Evolutionary conservation across 495 filamentous ascomycete species (phyloP).

Genomic region (Aspergillus nanangensis): DNA sequence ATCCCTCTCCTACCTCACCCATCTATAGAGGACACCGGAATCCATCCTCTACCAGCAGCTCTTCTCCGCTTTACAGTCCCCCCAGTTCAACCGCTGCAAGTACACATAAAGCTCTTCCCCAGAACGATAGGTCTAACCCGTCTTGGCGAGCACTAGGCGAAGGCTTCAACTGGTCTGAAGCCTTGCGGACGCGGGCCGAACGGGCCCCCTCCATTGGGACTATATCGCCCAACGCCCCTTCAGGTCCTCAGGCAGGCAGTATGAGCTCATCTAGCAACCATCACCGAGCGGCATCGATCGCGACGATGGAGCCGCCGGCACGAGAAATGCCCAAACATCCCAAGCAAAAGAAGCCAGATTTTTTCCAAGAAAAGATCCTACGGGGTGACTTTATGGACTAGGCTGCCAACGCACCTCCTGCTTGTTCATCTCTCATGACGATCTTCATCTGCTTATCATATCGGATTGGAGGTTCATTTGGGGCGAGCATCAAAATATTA

Average conservation of each 20-base stretch:
- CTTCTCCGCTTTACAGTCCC: slow-evolving; percentile 11
- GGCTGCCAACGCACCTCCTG: no score
- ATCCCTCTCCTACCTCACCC: slow-evolving; percentile 28
- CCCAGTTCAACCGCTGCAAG: slow-evolving; percentile 35
- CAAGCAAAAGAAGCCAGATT: slow-evolving; percentile 72
- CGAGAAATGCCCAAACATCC: slow-evolving; percentile 66
- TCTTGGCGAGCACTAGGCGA: slow-evolving; percentile 65
- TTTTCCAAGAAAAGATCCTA: slow-evolving; percentile 92
- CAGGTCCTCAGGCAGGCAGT: slow-evolving; percentile 17
- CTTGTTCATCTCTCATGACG: no score
- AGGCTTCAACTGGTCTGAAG: slow-evolving; percentile 93
- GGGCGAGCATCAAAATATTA: no score
- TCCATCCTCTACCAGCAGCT: slow-evolving; percentile 15
- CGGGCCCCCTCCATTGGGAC: slow-evolving; percentile 62
- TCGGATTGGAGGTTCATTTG: no score
- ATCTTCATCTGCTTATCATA: no score
- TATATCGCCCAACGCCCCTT: slow-evolving; percentile 34
- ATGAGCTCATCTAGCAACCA: slow-evolving; percentile 30
- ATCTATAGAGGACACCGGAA: slow-evolving; percentile 19
- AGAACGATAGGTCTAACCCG: slow-evolving; percentile 44
- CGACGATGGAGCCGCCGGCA: slow-evolving; percentile 61
- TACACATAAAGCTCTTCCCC: slow-evolving; percentile 30
- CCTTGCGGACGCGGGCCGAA: slow-evolving; percentile 83
- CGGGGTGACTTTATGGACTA: slow-evolving; percentile 99
- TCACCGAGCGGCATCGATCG: slow-evolving; percentile 58